phyloP scores from a whole-genome alignment of 2,329 filamentous ascomycete genomes.

The Colletotrichum incanum region DNA sequence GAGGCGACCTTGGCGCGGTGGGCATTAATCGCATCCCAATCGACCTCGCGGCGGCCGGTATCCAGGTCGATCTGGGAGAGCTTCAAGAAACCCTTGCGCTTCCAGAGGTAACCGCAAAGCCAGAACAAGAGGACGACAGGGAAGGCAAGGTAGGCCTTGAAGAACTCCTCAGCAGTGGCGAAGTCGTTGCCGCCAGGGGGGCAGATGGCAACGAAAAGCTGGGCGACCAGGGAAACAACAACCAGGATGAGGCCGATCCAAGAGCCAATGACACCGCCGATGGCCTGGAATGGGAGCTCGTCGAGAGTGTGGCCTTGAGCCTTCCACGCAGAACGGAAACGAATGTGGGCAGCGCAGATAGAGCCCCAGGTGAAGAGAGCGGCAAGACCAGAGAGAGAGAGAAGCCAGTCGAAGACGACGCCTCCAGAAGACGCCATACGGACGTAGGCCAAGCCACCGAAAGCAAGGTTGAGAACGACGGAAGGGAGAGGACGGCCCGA shows the following conservation, averaged over 20 bases:
- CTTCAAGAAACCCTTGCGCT: constrained; percentile 72
- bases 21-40: constrained; percentile 76
- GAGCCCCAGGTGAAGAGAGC: constrained; percentile 77
- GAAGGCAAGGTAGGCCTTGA: constrained; percentile 68
- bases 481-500: constrained; percentile 66
- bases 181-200: constrained; percentile 51
- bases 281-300: constrained; percentile 76
- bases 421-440: constrained; percentile 62
- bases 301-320: constrained; percentile 72
- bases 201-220: constrained; percentile 66
- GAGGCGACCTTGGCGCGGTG: constrained; percentile 65
- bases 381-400: constrained; percentile 74
- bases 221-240: constrained; percentile 65
- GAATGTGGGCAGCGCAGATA: constrained; percentile 77
- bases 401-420: constrained; percentile 75
- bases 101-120: constrained; percentile 74
- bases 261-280: constrained; percentile 74
- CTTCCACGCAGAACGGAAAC: constrained; percentile 76
- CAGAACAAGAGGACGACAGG: constrained; percentile 70
- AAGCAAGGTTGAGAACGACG: constrained; percentile 62
- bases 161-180: constrained; percentile 65
- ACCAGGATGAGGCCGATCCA: constrained; percentile 74
- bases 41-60: constrained; percentile 74
- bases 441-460: constrained; percentile 65
- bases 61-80: constrained; percentile 77